These are phyloP conservation scores for Dendrobium catenatum DNA, from an alignment of 106 monocot species.

Conservation along the genomic window DNA sequence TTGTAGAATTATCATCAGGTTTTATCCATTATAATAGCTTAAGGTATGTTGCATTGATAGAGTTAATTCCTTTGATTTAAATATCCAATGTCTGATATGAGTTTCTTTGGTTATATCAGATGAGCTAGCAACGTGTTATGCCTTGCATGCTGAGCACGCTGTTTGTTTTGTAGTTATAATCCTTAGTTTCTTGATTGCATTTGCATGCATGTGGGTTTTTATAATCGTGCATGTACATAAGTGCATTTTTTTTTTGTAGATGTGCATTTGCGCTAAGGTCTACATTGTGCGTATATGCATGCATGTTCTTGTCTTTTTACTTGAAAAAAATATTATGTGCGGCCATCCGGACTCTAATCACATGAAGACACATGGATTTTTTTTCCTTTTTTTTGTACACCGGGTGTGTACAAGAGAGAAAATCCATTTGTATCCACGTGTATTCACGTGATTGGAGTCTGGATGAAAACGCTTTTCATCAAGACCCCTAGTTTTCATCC, in stretches of 20 bases:
- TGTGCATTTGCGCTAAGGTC: too few relatives aligned
- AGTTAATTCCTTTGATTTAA: not conserved
- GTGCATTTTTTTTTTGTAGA: not conserved
- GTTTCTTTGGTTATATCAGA: not conserved
- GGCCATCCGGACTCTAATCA: too few relatives aligned
- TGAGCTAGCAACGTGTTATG: not conserved
- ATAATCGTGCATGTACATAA: not conserved
- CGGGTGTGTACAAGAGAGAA: too few relatives aligned
- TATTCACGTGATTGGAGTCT: too few relatives aligned
- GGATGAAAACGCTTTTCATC: too few relatives aligned
- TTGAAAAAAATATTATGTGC: not conserved
- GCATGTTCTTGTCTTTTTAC: not conserved
- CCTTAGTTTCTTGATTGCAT: not conserved
- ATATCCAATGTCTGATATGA: not conserved
- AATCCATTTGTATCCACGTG: too few relatives aligned
- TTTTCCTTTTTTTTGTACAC: too few relatives aligned
- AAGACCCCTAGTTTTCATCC: too few relatives aligned
- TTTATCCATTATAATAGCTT: not conserved
- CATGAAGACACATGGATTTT: too few relatives aligned
- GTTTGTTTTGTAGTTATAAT: not conserved
- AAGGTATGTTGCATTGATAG: not conserved
- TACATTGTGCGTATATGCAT: not conserved
- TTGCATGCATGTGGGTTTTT: not conserved
- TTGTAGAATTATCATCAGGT: not conserved
- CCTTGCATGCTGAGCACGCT: not conserved